phyloP scores from a whole-genome alignment of 805 yeast genomes.

The Kluyveromyces wickerhamii region DNA sequence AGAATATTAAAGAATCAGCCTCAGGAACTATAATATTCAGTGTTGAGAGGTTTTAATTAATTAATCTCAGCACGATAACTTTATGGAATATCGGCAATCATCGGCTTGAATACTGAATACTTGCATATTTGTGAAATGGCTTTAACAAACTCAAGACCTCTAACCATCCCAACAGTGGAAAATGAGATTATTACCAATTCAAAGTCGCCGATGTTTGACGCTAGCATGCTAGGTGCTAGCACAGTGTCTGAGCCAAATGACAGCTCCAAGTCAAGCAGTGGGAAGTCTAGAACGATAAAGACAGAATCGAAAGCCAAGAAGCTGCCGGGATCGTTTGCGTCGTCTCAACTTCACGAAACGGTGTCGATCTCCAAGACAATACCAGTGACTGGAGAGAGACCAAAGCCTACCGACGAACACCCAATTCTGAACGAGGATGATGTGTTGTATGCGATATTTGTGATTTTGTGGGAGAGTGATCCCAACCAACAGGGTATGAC shows the following conservation, averaged over 20 bases:
- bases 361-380: constrained; percentile 56
- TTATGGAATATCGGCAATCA: too few relatives aligned
- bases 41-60: constrained; percentile 11
- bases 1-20: too few relatives aligned
- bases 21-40: too few relatives aligned
- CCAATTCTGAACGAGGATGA: constrained; percentile 57
- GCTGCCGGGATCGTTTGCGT: constrained; percentile 19
- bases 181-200: constrained; percentile 26
- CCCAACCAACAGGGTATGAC: constrained; percentile 73
- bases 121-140: constrained; percentile 45
- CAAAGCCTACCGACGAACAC: constrained; percentile 58
- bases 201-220: constrained; percentile 29
- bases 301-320: constrained; percentile 12
- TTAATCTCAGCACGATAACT: constrained; percentile 4
- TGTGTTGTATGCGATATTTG: constrained; percentile 67
- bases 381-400: constrained; percentile 72
- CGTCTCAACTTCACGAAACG: constrained; percentile 42
- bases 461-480: constrained; percentile 62
- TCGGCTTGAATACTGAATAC: background rate
- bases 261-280: constrained; percentile 9
- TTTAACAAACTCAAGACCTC: constrained; percentile 59
- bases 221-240: constrained; percentile 14
- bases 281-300: constrained; percentile 3
- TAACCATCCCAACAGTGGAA: constrained; percentile 40
- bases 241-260: background rate